Evolutionary conservation across 2,329 filamentous ascomycete species (phyloP).

Genomic region (Penicillium sp.): DNA sequence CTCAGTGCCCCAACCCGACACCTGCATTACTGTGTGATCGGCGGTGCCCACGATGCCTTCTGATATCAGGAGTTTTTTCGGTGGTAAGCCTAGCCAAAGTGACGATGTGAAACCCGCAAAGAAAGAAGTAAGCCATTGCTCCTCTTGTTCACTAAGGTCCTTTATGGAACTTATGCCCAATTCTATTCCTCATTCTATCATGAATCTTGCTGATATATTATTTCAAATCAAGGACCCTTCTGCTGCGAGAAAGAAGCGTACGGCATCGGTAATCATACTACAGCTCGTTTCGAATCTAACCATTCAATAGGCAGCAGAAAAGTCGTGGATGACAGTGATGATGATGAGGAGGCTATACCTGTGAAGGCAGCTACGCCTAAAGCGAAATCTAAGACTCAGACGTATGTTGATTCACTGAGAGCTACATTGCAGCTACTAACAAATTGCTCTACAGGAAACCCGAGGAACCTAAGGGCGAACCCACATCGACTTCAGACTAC

Average conservation of each 20-base stretch:
- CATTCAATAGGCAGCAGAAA: constrained; percentile 54
- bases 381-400: constrained; percentile 37
- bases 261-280: constrained; percentile 6
- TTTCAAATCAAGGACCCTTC: constrained; percentile 24
- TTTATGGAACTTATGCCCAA: neutral
- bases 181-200: constrained; percentile 1
- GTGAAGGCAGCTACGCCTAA: constrained; percentile 42
- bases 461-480: constrained; percentile 52
- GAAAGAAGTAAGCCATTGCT: constrained; percentile 38
- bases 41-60: constrained; percentile 59
- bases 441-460: constrained; percentile 40
- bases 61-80: constrained; percentile 91
- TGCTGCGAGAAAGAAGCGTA: constrained; percentile 37
- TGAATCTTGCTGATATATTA: constrained; percentile 7
- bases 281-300: constrained; percentile 5
- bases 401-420: constrained; percentile 42
- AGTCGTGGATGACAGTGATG: constrained; percentile 77
- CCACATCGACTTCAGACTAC: constrained; percentile 62
- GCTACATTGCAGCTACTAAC: constrained; percentile 9
- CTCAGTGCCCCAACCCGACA: neutral
- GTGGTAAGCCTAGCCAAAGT: constrained; percentile 65
- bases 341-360: constrained; percentile 60
- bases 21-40: neutral
- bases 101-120: constrained; percentile 46
- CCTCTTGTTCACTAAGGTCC: neutral